Conservation (phyloP, 1,284 basidiomycete species). For the Butyriboletus appendiculatus region DNA sequence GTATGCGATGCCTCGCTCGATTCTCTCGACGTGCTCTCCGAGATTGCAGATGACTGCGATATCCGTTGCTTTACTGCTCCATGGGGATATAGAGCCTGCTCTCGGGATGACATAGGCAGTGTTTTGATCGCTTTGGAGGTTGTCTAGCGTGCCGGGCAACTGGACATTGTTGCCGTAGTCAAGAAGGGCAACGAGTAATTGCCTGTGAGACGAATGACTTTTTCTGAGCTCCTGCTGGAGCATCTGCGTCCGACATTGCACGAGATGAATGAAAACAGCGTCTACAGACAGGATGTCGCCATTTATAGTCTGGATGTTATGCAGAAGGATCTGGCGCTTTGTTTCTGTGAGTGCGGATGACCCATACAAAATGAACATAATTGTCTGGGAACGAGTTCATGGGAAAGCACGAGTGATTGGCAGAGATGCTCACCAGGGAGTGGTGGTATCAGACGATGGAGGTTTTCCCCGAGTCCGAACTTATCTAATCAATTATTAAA, state of each 20-base stretch:
- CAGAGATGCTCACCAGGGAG: constrained; percentile 16
- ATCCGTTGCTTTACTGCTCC: constrained; percentile 98
- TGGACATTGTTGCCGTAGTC: constrained; percentile 82
- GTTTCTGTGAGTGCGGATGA: constrained; percentile 71
- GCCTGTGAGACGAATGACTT: constrained; percentile 46
- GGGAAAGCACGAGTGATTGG: neutral
- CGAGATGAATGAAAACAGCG: constrained; percentile 85
- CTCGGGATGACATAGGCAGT: constrained; percentile 80
- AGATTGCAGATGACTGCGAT: constrained; percentile 90
- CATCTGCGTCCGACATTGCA: constrained; percentile 58
- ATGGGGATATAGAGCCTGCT: constrained; percentile 82
- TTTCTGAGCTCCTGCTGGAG: constrained; percentile 53
- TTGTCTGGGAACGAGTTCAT: constrained; percentile 12
- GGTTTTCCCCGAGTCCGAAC: neutral
- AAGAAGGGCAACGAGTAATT: constrained; percentile 75
- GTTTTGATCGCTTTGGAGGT: constrained; percentile 43
- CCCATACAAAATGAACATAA: constrained; percentile 70
- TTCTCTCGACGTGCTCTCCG: constrained; percentile 64
- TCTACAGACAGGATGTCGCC: constrained; percentile 72
- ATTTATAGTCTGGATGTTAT: constrained; percentile 55
- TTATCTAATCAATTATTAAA: neutral
- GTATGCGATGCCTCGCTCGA: constrained; percentile 86
- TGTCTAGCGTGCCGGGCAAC: constrained; percentile 47
- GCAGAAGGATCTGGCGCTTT: constrained; percentile 72
- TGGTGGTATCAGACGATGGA: constrained; percentile 4